phyloP scores from a whole-genome alignment of 257 asterid species.

The Ballota nigra region DNA sequence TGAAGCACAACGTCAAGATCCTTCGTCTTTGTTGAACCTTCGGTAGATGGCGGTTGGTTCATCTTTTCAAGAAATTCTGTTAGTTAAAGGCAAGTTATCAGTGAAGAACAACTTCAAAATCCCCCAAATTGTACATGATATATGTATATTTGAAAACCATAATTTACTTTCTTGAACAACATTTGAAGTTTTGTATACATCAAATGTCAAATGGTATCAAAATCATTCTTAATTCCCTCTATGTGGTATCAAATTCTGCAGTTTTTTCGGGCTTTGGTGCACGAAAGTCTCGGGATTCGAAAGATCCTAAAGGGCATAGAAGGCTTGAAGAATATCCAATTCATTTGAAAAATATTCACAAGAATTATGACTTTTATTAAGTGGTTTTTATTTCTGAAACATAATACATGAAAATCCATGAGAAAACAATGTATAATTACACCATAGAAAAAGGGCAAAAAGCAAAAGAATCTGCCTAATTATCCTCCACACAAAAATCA shows the following conservation, averaged over 20 bases:
- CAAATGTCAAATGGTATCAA: neutral
- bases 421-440: neutral
- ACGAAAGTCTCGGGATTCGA: neutral
- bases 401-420: neutral
- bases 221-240: neutral
- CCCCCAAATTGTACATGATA: neutral
- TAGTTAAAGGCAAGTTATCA: too few relatives aligned
- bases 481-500: neutral
- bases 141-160: too few relatives aligned
- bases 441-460: neutral
- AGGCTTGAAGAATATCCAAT: neutral
- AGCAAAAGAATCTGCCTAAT: neutral
- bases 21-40: conserved; percentile 35
- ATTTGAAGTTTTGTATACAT: neutral
- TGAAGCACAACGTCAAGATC: conserved; percentile 53
- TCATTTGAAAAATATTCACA: neutral
- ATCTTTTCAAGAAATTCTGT: conserved; percentile 19
- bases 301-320: neutral
- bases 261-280: neutral
- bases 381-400: neutral
- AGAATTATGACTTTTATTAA: neutral
- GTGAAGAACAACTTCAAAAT: neutral
- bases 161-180: neutral
- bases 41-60: conserved; percentile 22
- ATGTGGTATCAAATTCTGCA: neutral